Conservation (phyloP, 2,329 filamentous ascomycete species). For the Cadophora sp. region DNA sequence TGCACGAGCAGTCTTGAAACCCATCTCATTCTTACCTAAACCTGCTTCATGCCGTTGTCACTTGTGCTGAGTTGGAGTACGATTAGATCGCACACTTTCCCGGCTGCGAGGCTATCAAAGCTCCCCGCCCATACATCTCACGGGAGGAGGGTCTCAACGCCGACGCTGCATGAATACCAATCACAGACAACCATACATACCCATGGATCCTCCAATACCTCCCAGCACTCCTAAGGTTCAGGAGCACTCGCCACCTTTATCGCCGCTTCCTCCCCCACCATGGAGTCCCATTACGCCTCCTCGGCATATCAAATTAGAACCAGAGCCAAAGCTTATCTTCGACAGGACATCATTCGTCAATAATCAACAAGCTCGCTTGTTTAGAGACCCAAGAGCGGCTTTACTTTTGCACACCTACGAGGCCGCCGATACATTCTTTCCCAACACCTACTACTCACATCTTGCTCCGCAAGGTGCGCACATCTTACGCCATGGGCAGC, state of each 20-base stretch:
- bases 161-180: not conserved
- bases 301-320: not conserved
- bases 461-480: conserved; percentile 21
- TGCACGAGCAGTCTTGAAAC: not conserved
- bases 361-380: conserved; percentile 19
- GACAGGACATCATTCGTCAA: conserved; percentile 13
- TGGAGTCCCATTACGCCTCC: conserved; percentile 10
- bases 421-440: conserved; percentile 1
- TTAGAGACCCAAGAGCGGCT: conserved; percentile 15
- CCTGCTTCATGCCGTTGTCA: not conserved
- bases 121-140: not conserved
- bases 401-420: conserved; percentile 17
- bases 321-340: conserved; percentile 2
- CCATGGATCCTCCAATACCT: conserved; percentile 2
- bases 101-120: not conserved
- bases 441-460: conserved; percentile 21
- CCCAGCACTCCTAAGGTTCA: conserved; percentile 4
- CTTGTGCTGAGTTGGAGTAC: not conserved
- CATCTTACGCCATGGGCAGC: conserved; percentile 21
- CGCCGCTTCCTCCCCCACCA: not conserved
- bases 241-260: not conserved
- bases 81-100: not conserved
- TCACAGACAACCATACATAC: not conserved
- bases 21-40: not conserved
- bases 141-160: not conserved